Base-by-base conservation (phyloP, 2,329 filamentous ascomycete species). In the Xylariaceae sp. region DNA sequence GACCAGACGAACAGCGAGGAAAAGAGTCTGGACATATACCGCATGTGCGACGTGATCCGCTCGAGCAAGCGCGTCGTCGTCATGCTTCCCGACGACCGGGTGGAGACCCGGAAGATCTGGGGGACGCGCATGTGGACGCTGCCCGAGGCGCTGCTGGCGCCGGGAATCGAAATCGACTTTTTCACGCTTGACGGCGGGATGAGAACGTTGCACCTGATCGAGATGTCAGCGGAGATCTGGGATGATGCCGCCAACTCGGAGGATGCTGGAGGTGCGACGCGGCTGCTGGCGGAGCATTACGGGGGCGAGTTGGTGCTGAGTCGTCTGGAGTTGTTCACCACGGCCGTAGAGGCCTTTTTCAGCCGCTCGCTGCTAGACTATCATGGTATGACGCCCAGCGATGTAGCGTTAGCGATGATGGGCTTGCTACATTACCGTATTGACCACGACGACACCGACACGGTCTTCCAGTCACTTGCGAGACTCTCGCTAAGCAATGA, bases 271-370 rank as follows among this genome's bases (percentile, higher is more conserved):
- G 38, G 41, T 9, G 29, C 50, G 24, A 49, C 48, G 37, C 47
- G 55, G n/a, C 39, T 50, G 16, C 45, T 62, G 1, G 48, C 57
- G 11, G 59, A 62, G 42, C 59, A 62, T 38, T 61, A 51, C 37
- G 44, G 52, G 11, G 45, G 43, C 7, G 43, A 45, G 12, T 44
- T 62, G 4, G 50, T 43, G 0, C 43, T 62, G n/a, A 56, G 50
- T 34, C 53, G 51, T 2, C 42, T 61, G 7, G 56, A 62, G 19
- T 38, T 60, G 1, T 50, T 60, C 16, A 44, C 47, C 2, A 49
- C 50, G 4, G n/a, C n/a, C n/a, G n/a, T n/a, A n/a, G n/a, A n/a
- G n/a, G n/a, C n/a, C n/a, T n/a, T n/a, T n/a, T n/a, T n/a, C n/a
- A n/a, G n/a, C n/a, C n/a, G n/a, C n/a, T n/a, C n/a, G n/a, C n/a